phyloP scores from a whole-genome alignment of 495 filamentous ascomycete species.

The Xylaria nigripes region DNA sequence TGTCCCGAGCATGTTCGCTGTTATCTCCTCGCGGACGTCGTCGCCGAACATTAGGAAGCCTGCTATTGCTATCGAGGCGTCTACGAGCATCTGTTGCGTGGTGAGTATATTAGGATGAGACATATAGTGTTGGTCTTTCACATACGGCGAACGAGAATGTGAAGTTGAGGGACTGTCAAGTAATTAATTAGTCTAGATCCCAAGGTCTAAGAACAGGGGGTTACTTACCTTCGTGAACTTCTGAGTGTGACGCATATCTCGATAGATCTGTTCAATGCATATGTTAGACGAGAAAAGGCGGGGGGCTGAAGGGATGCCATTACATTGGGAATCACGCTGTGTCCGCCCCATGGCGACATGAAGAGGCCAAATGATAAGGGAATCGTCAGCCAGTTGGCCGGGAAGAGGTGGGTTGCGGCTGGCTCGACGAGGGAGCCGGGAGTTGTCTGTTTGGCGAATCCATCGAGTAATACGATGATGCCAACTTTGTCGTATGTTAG shows the following conservation, averaged over 20 bases:
- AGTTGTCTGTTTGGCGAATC: constrained; percentile 66
- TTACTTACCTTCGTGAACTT: constrained; percentile 52
- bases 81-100: constrained; percentile 57
- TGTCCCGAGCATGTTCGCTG: constrained; percentile 71
- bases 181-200: neutral
- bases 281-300: neutral
- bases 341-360: constrained; percentile 96
- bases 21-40: constrained; percentile 75
- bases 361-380: constrained; percentile 92
- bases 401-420: constrained; percentile 70
- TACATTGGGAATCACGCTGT: constrained; percentile 84
- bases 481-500: constrained; percentile 51
- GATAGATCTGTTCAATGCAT: constrained; percentile 56
- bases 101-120: constrained; percentile 12
- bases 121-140: neutral
- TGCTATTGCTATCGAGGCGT: constrained; percentile 68
- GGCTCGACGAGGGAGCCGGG: constrained; percentile 83
- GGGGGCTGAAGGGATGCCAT: neutral
- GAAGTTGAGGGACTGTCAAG: constrained; percentile 54
- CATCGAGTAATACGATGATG: constrained; percentile 71
- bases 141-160: constrained; percentile 88
- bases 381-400: constrained; percentile 76
- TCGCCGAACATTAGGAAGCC: constrained; percentile 94
- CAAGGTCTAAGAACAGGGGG: neutral
- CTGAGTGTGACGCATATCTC: constrained; percentile 92